Conservation (phyloP, 495 filamentous ascomycete species). For the Platismatia glauca region DNA sequence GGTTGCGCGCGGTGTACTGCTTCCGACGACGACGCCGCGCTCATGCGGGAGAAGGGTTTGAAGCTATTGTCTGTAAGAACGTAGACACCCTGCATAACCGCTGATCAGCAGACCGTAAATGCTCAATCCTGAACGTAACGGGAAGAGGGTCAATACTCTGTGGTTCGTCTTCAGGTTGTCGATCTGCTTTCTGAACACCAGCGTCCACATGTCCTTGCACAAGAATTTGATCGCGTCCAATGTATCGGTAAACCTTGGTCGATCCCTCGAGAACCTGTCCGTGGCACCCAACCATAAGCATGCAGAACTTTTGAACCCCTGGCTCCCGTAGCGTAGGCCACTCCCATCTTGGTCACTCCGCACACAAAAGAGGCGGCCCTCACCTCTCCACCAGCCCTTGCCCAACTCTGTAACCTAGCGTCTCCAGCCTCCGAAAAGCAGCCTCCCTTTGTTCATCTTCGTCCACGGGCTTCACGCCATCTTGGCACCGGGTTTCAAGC, state of each 20-base stretch:
- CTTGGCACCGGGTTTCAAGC: constrained; percentile 24
- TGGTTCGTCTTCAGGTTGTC: constrained; percentile 99
- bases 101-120: neutral
- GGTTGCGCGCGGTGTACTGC: constrained; percentile 69
- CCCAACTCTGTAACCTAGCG: constrained; percentile 82
- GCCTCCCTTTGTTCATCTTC: constrained; percentile 74
- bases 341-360: neutral
- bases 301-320: neutral
- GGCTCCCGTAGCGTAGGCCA: neutral
- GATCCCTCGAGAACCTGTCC: constrained; percentile 72
- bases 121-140: neutral
- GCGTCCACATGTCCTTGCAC: constrained; percentile 93
- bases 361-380: constrained; percentile 20
- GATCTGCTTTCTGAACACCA: constrained; percentile 91
- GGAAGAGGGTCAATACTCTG: constrained; percentile 43
- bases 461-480: constrained; percentile 44
- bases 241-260: constrained; percentile 78
- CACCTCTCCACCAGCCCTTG: constrained; percentile 89
- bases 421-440: constrained; percentile 76
- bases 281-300: neutral
- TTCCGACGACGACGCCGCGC: constrained; percentile 60
- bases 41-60: constrained; percentile 81
- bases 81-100: constrained; percentile 64
- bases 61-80: constrained; percentile 93
- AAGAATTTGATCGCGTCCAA: constrained; percentile 94